phyloP scores from a whole-genome alignment of 257 asterid genomes.

The Mitragyna speciosa region DNA sequence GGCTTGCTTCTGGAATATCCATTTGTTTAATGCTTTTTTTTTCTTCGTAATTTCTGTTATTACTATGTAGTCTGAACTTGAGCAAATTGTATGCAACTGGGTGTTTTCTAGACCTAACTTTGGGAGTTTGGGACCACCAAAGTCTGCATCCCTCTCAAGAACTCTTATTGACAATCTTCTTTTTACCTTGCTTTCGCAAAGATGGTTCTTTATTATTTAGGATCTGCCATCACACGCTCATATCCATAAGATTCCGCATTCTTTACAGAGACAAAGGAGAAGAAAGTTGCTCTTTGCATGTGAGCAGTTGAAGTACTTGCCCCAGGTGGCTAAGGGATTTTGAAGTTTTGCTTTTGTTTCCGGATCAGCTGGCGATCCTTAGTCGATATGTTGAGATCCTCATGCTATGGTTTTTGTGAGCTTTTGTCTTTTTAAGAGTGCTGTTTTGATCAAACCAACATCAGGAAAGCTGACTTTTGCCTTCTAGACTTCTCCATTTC shows the following conservation, averaged over 20 bases:
- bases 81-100: constrained; percentile 11
- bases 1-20: constrained; percentile 33
- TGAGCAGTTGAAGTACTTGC: constrained; percentile 41
- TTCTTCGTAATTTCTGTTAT: no score
- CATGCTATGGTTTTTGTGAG: not conserved
- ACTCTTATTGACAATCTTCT: constrained; percentile 31
- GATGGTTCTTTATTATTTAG: constrained; percentile 41
- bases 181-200: constrained; percentile 38
- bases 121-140: constrained; percentile 32
- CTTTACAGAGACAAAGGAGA: constrained; percentile 6
- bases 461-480: constrained; percentile 21
- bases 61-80: not conserved
- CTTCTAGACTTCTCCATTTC: constrained; percentile 10
- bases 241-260: constrained; percentile 24
- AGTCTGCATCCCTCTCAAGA: constrained; percentile 34
- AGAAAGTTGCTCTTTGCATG: constrained; percentile 32
- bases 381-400: not conserved
- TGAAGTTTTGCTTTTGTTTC: constrained; percentile 25
- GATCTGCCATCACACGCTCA: constrained; percentile 18
- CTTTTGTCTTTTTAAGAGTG: not conserved
- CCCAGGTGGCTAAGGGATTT: constrained; percentile 9
- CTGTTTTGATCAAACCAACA: constrained; percentile 8
- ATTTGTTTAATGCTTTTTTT: constrained; percentile 13
- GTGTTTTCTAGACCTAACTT: not conserved
- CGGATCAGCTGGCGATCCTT: not conserved